Evolutionary conservation across 495 filamentous ascomycete genomes (phyloP).

Genomic region (Daldinia vernicosa): DNA sequence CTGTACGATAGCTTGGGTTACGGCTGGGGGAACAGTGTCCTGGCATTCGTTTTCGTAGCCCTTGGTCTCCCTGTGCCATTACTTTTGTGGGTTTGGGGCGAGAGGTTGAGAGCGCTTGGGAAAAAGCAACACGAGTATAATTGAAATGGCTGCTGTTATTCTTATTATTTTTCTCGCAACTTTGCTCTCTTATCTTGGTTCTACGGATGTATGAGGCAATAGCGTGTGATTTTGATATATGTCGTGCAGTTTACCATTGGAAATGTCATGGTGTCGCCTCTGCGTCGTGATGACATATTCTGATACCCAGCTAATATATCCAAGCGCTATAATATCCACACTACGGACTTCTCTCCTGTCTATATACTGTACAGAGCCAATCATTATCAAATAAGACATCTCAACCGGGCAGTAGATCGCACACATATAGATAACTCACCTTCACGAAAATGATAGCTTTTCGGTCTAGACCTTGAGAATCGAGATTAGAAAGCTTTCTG

Average conservation of each 20-base stretch:
- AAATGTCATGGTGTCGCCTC: not conserved
- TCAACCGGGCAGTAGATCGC: not conserved
- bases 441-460: too few species aligned
- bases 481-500: too few species aligned
- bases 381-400: not conserved
- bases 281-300: conserved; percentile 8
- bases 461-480: too few species aligned
- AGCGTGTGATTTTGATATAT: not conserved
- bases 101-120: conserved; percentile 35
- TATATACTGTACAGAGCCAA: not conserved
- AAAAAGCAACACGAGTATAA: conserved; percentile 11
- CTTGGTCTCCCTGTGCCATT: conserved; percentile 55
- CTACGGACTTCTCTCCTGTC: not conserved
- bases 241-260: too few species aligned
- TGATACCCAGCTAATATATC: not conserved
- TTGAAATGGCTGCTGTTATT: not conserved
- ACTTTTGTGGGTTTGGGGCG: conserved; percentile 50
- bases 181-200: not conserved
- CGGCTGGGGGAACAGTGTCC: conserved; percentile 61
- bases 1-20: conserved; percentile 59
- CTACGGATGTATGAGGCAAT: not conserved
- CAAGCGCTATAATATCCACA: not conserved
- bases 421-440: too few species aligned
- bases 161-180: not conserved
- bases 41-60: conserved; percentile 58